Evolutionary conservation across 1,284 basidiomycete genomes (phyloP).

Genomic region (Thecaphora frezii): DNA sequence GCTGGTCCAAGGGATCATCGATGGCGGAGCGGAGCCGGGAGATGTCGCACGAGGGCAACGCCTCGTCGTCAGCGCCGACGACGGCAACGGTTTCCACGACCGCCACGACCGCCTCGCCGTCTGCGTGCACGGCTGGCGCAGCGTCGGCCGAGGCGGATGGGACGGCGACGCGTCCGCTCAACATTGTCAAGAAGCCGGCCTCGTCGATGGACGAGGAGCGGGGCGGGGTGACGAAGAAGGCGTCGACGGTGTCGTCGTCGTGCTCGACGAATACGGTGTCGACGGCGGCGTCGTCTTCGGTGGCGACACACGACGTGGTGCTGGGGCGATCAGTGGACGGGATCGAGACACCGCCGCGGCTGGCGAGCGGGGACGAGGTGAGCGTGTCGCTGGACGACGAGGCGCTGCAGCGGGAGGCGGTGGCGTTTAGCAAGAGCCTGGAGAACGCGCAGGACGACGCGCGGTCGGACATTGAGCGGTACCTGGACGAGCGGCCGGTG

Average conservation of each 20-base stretch:
- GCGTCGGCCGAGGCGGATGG: background rate
- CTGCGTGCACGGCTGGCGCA: background rate
- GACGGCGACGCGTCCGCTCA: background rate
- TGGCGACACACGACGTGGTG: background rate
- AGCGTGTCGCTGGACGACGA: background rate
- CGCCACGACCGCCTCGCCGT: constrained; percentile 5
- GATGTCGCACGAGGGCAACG: background rate
- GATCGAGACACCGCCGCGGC: no score
- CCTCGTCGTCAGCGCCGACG: no score
- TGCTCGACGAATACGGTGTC: background rate
- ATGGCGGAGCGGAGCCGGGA: background rate
- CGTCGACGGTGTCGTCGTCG: background rate
- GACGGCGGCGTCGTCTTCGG: background rate
- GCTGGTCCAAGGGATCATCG: constrained; percentile 1
- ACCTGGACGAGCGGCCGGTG: background rate
- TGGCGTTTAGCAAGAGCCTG: background rate
- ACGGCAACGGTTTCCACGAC: constrained; percentile 5
- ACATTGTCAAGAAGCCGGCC: background rate
- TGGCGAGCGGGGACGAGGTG: background rate
- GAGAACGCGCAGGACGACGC: background rate
- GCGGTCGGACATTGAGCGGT: constrained; percentile 2
- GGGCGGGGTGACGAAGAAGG: background rate
- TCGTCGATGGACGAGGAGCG: background rate
- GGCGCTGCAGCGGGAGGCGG: background rate
- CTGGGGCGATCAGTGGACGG: background rate